A percentile compares a stretch with the other conserved stretches of the same genome.
Conservation (phyloP, 345 rosid species). For the Arabidopsis suecica region DNA sequence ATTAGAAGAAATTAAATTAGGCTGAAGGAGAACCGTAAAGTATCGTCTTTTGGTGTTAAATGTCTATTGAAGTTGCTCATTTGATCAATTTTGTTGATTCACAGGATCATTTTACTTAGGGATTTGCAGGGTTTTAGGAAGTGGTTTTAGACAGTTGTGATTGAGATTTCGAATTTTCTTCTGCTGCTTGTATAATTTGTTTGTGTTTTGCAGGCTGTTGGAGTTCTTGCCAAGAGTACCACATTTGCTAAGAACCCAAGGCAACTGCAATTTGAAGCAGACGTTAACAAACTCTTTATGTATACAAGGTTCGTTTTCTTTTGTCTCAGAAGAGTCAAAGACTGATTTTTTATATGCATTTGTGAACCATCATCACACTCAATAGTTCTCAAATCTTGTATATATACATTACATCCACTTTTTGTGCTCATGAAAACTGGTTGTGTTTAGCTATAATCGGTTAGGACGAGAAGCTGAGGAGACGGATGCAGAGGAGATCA, state of each 20-base stretch:
- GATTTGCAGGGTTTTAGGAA: constrained; percentile 23
- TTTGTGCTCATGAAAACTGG: constrained; percentile 1
- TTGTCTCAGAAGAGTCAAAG: background rate
- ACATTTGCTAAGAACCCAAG: constrained; percentile 80
- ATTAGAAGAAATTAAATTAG: constrained; percentile 13
- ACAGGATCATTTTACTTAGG: background rate
- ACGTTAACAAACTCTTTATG: constrained; percentile 78
- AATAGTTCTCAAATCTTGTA: background rate
- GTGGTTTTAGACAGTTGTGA: constrained; percentile 18
- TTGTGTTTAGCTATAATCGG: constrained; percentile 68
- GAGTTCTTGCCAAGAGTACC: constrained; percentile 68
- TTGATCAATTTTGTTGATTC: constrained; percentile 11
- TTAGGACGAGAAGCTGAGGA: constrained; percentile 80
- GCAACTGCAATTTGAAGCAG: constrained; percentile 83
- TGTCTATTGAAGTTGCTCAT: background rate
- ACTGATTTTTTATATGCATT: background rate
- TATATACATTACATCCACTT: background rate
- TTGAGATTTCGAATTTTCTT: constrained; percentile 18
- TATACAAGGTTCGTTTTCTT: constrained; percentile 67
- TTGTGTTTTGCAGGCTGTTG: constrained; percentile 61
- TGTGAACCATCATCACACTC: background rate
- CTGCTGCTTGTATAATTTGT: too few relatives aligned
- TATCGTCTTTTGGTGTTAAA: background rate
- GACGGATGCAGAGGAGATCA: constrained; percentile 83
- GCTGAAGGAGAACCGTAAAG: constrained; percentile 18